Base-by-base conservation (phyloP, 2,329 filamentous ascomycete genomes). In the Onygena corvina region DNA sequence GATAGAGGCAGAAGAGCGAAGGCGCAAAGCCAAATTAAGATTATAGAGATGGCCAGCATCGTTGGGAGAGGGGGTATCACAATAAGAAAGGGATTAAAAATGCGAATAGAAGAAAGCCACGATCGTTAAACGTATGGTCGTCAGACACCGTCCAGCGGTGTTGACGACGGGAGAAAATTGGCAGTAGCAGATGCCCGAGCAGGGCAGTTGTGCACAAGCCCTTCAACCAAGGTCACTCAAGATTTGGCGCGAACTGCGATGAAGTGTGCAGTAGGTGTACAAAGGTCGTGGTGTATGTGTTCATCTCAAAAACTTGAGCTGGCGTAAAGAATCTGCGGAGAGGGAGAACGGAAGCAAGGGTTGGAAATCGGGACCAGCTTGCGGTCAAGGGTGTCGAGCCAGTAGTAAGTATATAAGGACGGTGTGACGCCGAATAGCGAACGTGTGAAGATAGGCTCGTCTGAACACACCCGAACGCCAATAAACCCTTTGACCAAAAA, bases 1-100 rank as follows among this genome's bases (percentile, higher is more conserved):
- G 31, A 29, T 25, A 23, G 47, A 23, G 25, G 42, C 34, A 50
- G 31, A 33, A 47, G 33, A 34, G 40, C 40, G 18, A 49, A 18
- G 31, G 49, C 29, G 16, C 42, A 31, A 48, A 50, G 30, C 35
- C 42, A 45, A 18, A 45, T 12, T 16, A 53, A 20, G 30, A 53
- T 38, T 36, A 38, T 48, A 30, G 48, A 48, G 48, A 53, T 42
- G 51, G 23, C 48, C 51, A 30, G 51, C 51, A 53, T 53, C 51
- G 27, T 52, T 14, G 11, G 30, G 8, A n/a, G n/a, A 31, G 30
- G 20, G 42, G 29, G 29, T 46, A 46, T 46, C 42, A 46, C 5
- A 23, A 16, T n/a, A 44, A 16, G 12, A 27, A 44, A 12, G 14
- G 12, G 4, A 14, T 23, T 6, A 38, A 3, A 20, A 36, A 14